Evolutionary conservation across 2,329 filamentous ascomycete genomes (phyloP), one percentile per base, ranked within the genome.

Genomic region (Blastomyces gilchristii): DNA sequence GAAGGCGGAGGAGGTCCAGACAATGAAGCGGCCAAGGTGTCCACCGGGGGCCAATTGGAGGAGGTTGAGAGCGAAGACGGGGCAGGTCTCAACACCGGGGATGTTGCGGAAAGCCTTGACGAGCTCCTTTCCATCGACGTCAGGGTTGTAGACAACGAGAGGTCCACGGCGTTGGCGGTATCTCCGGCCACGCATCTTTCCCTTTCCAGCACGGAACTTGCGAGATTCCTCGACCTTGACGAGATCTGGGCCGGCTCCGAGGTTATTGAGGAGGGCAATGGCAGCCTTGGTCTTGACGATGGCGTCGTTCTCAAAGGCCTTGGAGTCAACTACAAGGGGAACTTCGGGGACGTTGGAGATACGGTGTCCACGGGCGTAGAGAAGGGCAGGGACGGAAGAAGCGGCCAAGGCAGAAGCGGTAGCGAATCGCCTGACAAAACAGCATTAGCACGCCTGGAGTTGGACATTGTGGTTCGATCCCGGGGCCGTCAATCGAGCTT

Each of bases 41-140:
- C 94, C 95, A 85, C 94, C 94, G 72, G 94, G 94, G 71, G 94
- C 94, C 78, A 99, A 91, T 86, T 99, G 94, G 79, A 99, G 91
- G 75, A 97, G 92, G 87, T 97, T 97, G 75, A 99, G 87, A 70
- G 91, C 83, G 82, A 88, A 92, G 80, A 97, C 92, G 72, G 92
- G 88, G 76, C 85, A 92, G 70, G 91, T 96, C 89, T 99, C 94
- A 71, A 97, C 92, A 83, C 94, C 94, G 75, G 94, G 87, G 76
- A 99, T 89, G 88, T 99, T 99, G 85, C 94, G 92, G 90, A 97
- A 97, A 74, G 91, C 93, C 76, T 85, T 86, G 78, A 93, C 85
- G 71, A 99, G 87, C 78, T 95, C 89, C 83, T 92, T 95, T 82
- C 94, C 92, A 78, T 99, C 95, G 76, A 88, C 85, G 79, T 92